Conservation (phyloP, 108 stramenopile genomes). For the Thalassiosira profunda region DNA sequence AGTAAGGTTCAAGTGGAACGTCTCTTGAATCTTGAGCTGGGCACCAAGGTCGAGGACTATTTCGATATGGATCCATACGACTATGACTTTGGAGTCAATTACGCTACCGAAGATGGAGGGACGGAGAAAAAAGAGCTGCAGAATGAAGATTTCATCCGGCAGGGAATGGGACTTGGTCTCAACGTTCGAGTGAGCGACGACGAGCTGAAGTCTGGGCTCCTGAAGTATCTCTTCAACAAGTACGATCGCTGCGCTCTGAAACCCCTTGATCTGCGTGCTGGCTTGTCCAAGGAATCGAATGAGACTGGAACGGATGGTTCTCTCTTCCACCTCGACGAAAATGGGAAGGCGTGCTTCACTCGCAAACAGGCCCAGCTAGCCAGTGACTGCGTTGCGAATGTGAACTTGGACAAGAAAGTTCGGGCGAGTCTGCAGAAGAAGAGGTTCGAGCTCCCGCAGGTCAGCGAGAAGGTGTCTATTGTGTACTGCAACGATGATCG, state of each 20-base stretch:
- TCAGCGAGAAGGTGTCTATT: conserved; percentile 9
- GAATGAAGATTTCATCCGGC: conserved; percentile 4
- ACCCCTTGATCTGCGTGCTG: conserved; percentile 14
- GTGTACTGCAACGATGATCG: conserved; percentile 19
- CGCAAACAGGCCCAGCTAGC: conserved; percentile 5
- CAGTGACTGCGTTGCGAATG: conserved; percentile 20
- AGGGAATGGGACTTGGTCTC: conserved; percentile 6
- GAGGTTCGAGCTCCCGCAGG: conserved; percentile 17
- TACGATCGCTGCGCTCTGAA: conserved; percentile 9
- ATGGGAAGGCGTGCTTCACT: conserved; percentile 22
- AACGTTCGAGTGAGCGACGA: conserved; percentile 6
- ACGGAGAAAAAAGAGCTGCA: neutral
- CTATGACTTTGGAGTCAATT: neutral
- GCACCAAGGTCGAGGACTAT: conserved; percentile 11
- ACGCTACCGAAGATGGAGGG: neutral
- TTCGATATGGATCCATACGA: neutral
- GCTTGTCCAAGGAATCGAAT: conserved; percentile 6
- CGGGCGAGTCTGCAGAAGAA: conserved; percentile 14
- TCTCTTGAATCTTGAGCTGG: conserved; percentile 11
- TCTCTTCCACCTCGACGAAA: conserved; percentile 14
- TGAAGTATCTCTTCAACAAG: conserved; percentile 19
- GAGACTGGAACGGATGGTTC: neutral
- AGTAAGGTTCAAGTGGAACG: conserved; percentile 5
- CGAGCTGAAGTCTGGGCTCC: conserved; percentile 10
- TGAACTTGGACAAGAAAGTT: conserved; percentile 7